These are phyloP conservation scores for Euphorbia tirucalli DNA, from an alignment of 345 rosid genomes.

Conservation along the genomic window DNA sequence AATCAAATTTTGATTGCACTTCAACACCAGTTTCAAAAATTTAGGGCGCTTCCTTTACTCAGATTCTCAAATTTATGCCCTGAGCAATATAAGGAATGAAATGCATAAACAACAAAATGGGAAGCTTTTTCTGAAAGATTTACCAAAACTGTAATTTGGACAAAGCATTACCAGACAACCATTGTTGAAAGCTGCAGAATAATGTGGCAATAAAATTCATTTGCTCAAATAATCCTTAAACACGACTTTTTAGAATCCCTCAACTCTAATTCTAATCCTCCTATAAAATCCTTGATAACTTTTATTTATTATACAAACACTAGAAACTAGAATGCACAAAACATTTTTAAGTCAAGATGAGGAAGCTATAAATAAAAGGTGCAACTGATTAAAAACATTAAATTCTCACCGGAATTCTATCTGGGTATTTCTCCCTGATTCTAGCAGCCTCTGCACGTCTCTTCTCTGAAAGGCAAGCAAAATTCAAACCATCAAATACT, in stretches of 20 bases:
- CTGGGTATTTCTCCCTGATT: conserved; percentile 91
- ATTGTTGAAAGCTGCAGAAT: background rate
- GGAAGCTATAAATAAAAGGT: background rate
- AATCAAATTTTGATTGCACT: background rate
- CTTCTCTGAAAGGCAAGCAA: conserved; percentile 57
- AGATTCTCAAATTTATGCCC: background rate
- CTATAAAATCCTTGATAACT: background rate
- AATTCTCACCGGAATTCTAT: conserved; percentile 84
- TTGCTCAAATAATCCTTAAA: background rate
- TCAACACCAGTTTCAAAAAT: background rate
- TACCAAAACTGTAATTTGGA: background rate
- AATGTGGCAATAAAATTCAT: background rate
- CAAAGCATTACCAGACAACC: background rate
- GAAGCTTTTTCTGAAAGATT: background rate
- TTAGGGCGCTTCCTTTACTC: background rate
- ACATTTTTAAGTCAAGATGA: no score
- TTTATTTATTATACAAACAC: background rate
- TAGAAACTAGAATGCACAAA: background rate
- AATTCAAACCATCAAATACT: conserved; percentile 1
- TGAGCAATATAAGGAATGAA: no score
- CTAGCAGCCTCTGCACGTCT: conserved; percentile 92
- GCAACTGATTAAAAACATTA: background rate
- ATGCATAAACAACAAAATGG: background rate
- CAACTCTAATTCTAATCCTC: background rate
- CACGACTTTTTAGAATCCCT: background rate